phyloP scores from a whole-genome alignment of 1,284 basidiomycete species.

The Paramarasmius palmivorus region DNA sequence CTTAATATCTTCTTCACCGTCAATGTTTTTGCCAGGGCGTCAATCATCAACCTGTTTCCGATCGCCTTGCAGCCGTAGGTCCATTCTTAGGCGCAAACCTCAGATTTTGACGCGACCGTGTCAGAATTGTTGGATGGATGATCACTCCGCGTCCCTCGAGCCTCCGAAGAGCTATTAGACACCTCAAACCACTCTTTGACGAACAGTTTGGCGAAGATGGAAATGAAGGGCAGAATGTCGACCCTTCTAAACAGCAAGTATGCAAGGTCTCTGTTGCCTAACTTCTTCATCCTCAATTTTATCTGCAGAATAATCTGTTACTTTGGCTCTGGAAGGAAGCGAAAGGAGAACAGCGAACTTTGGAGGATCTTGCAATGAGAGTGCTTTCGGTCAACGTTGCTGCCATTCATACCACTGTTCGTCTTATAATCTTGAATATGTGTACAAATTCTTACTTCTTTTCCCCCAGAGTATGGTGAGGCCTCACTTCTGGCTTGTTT shows the following conservation, averaged over 20 bases:
- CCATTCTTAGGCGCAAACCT: background rate
- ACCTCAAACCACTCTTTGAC: background rate
- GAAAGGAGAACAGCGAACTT: constrained; percentile 1
- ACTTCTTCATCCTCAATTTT: background rate
- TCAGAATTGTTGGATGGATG: background rate
- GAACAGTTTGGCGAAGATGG: background rate
- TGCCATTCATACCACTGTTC: background rate
- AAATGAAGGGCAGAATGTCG: background rate
- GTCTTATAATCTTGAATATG: too few species aligned
- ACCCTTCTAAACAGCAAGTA: background rate
- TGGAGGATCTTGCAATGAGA: constrained; percentile 1
- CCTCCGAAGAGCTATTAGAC: constrained; percentile 1
- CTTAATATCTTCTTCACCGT: constrained; percentile 29
- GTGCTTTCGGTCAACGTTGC: constrained; percentile 1
- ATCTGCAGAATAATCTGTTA: constrained; percentile 2
- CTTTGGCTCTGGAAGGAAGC: constrained; percentile 4
- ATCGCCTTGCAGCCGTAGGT: background rate
- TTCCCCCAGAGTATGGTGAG: too few species aligned
- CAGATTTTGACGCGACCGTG: too few species aligned
- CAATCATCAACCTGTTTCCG: constrained; percentile 1
- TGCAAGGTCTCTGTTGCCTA: background rate
- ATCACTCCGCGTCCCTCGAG: constrained; percentile 3
- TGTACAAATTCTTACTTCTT: too few species aligned
- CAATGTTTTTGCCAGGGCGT: constrained; percentile 20
- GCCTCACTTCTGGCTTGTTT: too few species aligned